Evolutionary conservation across 2,329 filamentous ascomycete genomes (phyloP).

Genomic region (Aaosphaeria arxii): DNA sequence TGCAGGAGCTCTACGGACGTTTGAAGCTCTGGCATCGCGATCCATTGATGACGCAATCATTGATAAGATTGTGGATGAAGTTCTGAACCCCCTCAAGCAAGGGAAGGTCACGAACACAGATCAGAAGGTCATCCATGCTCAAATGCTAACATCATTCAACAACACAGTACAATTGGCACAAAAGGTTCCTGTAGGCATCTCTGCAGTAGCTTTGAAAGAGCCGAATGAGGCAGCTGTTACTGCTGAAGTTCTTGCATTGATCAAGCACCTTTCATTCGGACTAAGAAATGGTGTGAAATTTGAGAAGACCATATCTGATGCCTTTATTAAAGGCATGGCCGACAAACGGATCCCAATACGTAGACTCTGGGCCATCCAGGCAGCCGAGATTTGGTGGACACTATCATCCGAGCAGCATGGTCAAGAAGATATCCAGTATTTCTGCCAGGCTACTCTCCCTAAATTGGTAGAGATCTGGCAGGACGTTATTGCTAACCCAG

Average conservation of each 20-base stretch:
- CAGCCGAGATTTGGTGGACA: slow-evolving; percentile 68
- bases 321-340: slow-evolving; percentile 73
- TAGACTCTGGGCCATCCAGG: slow-evolving; percentile 74
- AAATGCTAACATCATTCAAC: slow-evolving; percentile 63
- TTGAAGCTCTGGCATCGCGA: slow-evolving; percentile 64
- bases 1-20: slow-evolving; percentile 70
- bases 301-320: slow-evolving; percentile 65
- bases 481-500: slow-evolving; percentile 74
- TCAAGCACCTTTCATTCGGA: slow-evolving; percentile 61
- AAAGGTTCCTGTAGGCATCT: slow-evolving; percentile 65
- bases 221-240: slow-evolving; percentile 80
- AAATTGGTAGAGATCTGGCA: slow-evolving; percentile 68
- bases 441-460: slow-evolving; percentile 51
- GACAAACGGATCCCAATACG: slow-evolving; percentile 81
- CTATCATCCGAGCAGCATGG: slow-evolving; percentile 49
- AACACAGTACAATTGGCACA: slow-evolving; percentile 61
- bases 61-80: slow-evolving; percentile 70
- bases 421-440: slow-evolving; percentile 43
- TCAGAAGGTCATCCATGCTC: slow-evolving; percentile 77
- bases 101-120: slow-evolving; percentile 83
- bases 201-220: slow-evolving; percentile 73
- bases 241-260: slow-evolving; percentile 71
- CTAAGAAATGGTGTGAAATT: slow-evolving; percentile 60
- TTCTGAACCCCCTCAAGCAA: slow-evolving; percentile 74
- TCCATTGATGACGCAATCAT: slow-evolving; percentile 59